phyloP scores from a whole-genome alignment of 2,329 filamentous ascomycete species.

The Microcyclospora pomicola region DNA sequence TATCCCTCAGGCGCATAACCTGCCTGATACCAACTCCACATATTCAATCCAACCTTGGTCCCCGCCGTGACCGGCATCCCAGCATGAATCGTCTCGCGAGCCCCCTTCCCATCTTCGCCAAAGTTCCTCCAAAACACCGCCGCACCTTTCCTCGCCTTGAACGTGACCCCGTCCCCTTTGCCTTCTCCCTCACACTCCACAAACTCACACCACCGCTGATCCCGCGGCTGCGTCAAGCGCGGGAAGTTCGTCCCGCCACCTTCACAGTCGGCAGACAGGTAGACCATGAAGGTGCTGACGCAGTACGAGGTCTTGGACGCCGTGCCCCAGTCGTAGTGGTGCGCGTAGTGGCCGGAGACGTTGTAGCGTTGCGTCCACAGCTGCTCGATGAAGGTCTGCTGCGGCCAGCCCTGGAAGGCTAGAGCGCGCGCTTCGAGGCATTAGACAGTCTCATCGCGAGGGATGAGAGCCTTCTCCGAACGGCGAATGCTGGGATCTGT shows the following conservation, averaged over 20 bases:
- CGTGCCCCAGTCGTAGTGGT: conserved; percentile 46
- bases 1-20: conserved; percentile 5
- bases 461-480: conserved; percentile 39
- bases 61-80: conserved; percentile 43
- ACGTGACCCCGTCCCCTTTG: conserved; percentile 35
- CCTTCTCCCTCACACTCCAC: conserved; percentile 37
- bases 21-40: conserved; percentile 48
- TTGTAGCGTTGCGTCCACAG: conserved; percentile 49
- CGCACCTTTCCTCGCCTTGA: conserved; percentile 43
- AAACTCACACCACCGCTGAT: conserved; percentile 41
- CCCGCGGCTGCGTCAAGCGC: conserved; percentile 30
- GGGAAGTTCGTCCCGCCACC: conserved; percentile 51
- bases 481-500: conserved; percentile 37
- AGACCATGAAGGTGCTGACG: conserved; percentile 49
- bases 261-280: conserved; percentile 37
- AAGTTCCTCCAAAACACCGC: conserved; percentile 52
- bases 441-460: conserved; percentile 36
- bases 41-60: conserved; percentile 48
- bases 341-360: conserved; percentile 42
- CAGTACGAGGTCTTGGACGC: conserved; percentile 23
- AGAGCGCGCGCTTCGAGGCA: conserved; percentile 47
- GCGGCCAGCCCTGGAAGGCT: conserved; percentile 46
- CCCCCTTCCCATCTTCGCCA: conserved; percentile 39
- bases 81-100: conserved; percentile 47
- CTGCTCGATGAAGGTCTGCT: conserved; percentile 44